phyloP scores from a whole-genome alignment of 2,329 filamentous ascomycete genomes.

The Penicillium brasilianum region DNA sequence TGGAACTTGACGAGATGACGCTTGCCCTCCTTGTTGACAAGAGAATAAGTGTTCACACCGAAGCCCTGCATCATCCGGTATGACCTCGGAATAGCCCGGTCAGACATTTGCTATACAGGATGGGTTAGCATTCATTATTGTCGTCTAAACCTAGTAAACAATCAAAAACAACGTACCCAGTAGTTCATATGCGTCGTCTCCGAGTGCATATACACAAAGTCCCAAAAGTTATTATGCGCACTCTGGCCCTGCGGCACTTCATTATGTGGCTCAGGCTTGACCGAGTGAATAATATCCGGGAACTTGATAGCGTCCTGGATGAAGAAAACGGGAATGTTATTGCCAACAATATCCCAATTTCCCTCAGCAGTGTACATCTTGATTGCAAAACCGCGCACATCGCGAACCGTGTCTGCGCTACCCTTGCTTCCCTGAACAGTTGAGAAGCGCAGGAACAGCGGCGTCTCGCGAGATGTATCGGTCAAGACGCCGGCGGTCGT shows the following conservation, averaged over 20 bases:
- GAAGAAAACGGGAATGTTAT: conserved; percentile 50
- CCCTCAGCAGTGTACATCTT: conserved; percentile 80
- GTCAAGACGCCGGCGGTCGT: conserved; percentile 68
- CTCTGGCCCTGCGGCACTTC: conserved; percentile 57
- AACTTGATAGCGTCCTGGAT: conserved; percentile 50
- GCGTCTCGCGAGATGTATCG: conserved; percentile 69
- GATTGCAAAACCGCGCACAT: conserved; percentile 78
- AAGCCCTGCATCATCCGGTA: conserved; percentile 46
- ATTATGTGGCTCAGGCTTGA: conserved; percentile 49
- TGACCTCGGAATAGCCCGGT: conserved; percentile 43
- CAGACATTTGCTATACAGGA: conserved; percentile 40
- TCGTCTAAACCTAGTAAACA: background rate
- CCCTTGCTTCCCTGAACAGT: conserved; percentile 77
- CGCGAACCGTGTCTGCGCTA: conserved; percentile 80
- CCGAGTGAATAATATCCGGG: conserved; percentile 48
- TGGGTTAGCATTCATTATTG: background rate
- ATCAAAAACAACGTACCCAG: conserved; percentile 30
- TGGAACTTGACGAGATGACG: conserved; percentile 44
- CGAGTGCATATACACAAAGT: conserved; percentile 42
- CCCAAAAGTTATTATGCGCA: conserved; percentile 59
- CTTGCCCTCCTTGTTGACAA: conserved; percentile 41
- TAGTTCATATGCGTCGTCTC: conserved; percentile 43
- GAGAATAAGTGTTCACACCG: conserved; percentile 43
- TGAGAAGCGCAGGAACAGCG: conserved; percentile 74
- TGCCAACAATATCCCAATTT: conserved; percentile 63